Conservation (phyloP, 2,329 filamentous ascomycete genomes). For the Nemania sp. region DNA sequence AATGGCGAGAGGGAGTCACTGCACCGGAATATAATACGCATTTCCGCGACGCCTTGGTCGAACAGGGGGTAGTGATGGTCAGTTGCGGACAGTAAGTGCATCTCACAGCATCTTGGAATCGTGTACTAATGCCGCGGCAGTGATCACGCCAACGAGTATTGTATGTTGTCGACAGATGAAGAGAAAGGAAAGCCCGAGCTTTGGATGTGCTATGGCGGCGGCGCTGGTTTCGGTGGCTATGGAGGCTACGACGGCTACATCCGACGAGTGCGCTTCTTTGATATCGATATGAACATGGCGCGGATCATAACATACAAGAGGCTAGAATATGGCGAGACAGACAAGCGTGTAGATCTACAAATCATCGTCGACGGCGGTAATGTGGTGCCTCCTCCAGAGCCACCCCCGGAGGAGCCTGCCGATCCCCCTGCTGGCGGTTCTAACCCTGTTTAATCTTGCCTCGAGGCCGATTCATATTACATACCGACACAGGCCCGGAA, state of each 20-base stretch:
- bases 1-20: slow-evolving; percentile 81
- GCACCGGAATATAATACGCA: slow-evolving; percentile 87
- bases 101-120: background rate
- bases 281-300: slow-evolving; percentile 89
- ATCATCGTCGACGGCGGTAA: slow-evolving; percentile 67
- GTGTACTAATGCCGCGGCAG: slow-evolving; percentile 44
- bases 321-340: slow-evolving; percentile 67
- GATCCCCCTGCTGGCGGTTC: too few species aligned
- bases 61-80: slow-evolving; percentile 83
- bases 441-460: background rate
- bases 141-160: slow-evolving; percentile 98
- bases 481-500: background rate
- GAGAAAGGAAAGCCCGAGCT: slow-evolving; percentile 65
- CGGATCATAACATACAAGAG: slow-evolving; percentile 92
- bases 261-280: slow-evolving; percentile 83
- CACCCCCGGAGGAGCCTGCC: slow-evolving; percentile 4
- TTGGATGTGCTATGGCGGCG: slow-evolving; percentile 99
- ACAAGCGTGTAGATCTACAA: slow-evolving; percentile 62
- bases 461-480: background rate
- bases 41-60: slow-evolving; percentile 87
- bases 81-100: slow-evolving; percentile 82
- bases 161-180: slow-evolving; percentile 66
- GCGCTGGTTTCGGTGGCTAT: slow-evolving; percentile 90
- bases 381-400: slow-evolving; percentile 31
- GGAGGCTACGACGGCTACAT: slow-evolving; percentile 86